Conservation (phyloP, 331 rosid genomes). For the Spiraea crenata region DNA sequence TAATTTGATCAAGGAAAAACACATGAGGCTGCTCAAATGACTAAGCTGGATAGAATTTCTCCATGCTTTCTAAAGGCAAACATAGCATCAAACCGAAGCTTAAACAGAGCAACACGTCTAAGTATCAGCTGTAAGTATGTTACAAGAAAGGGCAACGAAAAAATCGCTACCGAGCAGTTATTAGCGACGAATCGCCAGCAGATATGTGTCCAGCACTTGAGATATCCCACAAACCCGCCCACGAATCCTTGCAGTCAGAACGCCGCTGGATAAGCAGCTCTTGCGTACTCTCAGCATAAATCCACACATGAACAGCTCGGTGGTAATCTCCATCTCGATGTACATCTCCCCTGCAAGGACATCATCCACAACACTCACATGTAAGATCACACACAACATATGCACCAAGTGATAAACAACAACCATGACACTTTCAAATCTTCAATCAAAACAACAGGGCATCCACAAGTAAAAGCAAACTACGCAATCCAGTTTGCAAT, state of each 20-base stretch:
- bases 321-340: conserved; percentile 97
- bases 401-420: background rate
- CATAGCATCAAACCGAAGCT: background rate
- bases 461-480: too few relatives aligned
- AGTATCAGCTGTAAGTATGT: background rate
- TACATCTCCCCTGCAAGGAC: conserved; percentile 50
- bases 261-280: conserved; percentile 80
- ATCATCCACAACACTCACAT: background rate
- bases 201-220: conserved; percentile 93
- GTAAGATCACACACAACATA: background rate
- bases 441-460: too few relatives aligned
- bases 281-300: conserved; percentile 75
- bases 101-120: background rate
- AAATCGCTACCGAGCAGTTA: conserved; percentile 60
- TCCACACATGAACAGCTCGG: conserved; percentile 87
- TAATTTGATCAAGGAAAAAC: background rate
- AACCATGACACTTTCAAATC: background rate
- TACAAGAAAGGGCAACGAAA: background rate
- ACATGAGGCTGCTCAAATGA: background rate
- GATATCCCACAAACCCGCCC: conserved; percentile 87
- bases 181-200: conserved; percentile 74
- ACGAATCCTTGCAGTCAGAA: conserved; percentile 73
- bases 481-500: too few relatives aligned
- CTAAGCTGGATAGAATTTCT: background rate
- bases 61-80: background rate